Evolutionary conservation across 805 yeast genomes (phyloP).

Genomic region (Saccharomycopsis fibuligera): DNA sequence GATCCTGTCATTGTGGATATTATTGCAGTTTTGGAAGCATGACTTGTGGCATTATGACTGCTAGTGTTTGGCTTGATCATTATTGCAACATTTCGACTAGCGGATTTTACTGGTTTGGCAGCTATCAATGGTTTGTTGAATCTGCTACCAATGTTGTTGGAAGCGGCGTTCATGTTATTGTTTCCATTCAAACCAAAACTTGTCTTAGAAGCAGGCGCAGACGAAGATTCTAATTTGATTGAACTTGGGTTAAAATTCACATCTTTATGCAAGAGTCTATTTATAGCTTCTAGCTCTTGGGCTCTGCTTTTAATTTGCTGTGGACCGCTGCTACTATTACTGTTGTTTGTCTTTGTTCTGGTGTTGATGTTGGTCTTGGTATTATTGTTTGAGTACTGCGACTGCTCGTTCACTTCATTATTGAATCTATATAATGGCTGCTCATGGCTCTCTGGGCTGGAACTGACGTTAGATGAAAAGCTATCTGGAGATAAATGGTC

Average conservation of each 20-base stretch:
- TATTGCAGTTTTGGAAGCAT: background rate
- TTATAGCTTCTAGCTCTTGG: constrained; percentile 3
- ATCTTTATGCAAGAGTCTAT: background rate
- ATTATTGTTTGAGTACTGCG: background rate
- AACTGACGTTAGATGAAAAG: constrained; percentile 8
- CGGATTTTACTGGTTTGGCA: background rate
- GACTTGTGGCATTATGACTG: background rate
- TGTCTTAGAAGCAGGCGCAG: too few relatives aligned
- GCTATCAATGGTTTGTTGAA: background rate
- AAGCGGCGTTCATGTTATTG: background rate
- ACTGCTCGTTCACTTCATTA: too few relatives aligned
- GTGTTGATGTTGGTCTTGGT: background rate
- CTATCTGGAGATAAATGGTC: constrained; percentile 8
- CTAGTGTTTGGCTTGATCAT: background rate
- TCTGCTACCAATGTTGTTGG: background rate
- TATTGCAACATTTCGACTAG: background rate
- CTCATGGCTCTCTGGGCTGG: constrained; percentile 2
- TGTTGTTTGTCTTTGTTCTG: background rate
- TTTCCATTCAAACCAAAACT: constrained; percentile 5
- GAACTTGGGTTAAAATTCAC: background rate
- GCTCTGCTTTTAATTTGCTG: background rate
- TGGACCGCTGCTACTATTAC: background rate
- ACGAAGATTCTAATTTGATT: background rate
- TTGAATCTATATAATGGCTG: too few relatives aligned
- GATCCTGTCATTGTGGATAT: too few relatives aligned